These are phyloP conservation scores for Aulographum hederae DNA, from an alignment of 2,329 filamentous ascomycete genomes.

Conservation along the genomic window DNA sequence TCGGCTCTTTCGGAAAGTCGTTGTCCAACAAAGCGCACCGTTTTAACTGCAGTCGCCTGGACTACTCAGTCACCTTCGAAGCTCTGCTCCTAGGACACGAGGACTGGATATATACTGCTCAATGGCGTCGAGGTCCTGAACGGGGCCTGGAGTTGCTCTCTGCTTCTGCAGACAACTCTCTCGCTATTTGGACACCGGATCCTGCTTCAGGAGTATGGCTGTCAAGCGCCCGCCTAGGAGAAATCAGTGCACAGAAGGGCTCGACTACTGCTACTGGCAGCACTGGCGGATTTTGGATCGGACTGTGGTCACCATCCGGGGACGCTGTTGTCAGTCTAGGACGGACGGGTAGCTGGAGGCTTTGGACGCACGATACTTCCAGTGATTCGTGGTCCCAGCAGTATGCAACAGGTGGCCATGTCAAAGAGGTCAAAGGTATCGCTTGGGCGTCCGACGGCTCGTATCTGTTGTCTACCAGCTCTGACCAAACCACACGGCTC, in stretches of 20 bases:
- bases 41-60: conserved; percentile 40
- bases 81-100: conserved; percentile 87
- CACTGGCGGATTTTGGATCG: conserved; percentile 91
- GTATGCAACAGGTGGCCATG: conserved; percentile 69
- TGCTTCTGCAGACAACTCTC: conserved; percentile 84
- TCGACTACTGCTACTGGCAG: conserved; percentile 93
- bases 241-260: conserved; percentile 87
- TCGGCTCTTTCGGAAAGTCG: conserved; percentile 48
- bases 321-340: conserved; percentile 63
- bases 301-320: conserved; percentile 73
- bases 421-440: conserved; percentile 61
- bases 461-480: conserved; percentile 75
- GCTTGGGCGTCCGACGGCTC: conserved; percentile 68
- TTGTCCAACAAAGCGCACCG: conserved; percentile 80
- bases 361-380: conserved; percentile 50
- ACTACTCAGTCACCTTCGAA: conserved; percentile 79
- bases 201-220: conserved; percentile 76
- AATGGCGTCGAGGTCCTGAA: conserved; percentile 42
- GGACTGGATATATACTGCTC: conserved; percentile 90
- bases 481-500: conserved; percentile 82
- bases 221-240: conserved; percentile 67
- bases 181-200: conserved; percentile 86
- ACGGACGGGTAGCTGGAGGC: conserved; percentile 81
- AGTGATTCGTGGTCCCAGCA: conserved; percentile 58
- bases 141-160: conserved; percentile 56